A percentile compares a stretch with the other conserved stretches of the same genome.
Conservation (phyloP, 2,329 filamentous ascomycete genomes). For the Beauveria varroae region DNA sequence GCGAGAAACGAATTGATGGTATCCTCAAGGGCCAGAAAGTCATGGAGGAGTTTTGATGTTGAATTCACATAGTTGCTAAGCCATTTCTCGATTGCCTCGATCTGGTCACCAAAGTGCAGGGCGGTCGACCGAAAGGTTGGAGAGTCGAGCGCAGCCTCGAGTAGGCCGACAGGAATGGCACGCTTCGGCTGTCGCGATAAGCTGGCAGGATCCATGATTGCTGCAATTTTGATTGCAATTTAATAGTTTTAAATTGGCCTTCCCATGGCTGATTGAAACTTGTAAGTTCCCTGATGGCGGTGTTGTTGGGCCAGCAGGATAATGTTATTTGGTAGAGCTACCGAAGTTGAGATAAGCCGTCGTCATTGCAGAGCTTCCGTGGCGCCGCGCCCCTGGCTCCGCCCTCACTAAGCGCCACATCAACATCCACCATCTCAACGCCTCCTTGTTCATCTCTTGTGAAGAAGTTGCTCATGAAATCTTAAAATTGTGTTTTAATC, state of each 20-base stretch:
- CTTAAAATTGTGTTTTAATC: no score
- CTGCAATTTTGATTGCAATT: conserved; percentile 15
- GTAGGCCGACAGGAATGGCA: conserved; percentile 69
- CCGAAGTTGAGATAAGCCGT: not conserved
- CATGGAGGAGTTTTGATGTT: conserved; percentile 48
- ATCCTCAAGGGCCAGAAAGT: conserved; percentile 68
- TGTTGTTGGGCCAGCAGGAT: not conserved
- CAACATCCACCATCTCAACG: not conserved
- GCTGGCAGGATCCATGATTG: conserved; percentile 16
- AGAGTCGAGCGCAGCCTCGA: conserved; percentile 93
- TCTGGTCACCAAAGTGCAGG: conserved; percentile 82
- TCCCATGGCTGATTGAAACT: not conserved
- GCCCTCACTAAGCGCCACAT: not conserved
- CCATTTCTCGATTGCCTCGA: conserved; percentile 89
- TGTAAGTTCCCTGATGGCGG: not conserved
- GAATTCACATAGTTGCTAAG: conserved; percentile 56
- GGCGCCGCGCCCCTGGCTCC: not conserved
- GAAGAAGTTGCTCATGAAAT: no score
- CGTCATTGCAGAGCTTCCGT: not conserved
- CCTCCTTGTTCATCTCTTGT: not conserved
- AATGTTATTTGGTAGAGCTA: conserved; percentile 3
- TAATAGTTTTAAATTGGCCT: not conserved
- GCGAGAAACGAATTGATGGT: conserved; percentile 70
- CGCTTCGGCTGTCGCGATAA: conserved; percentile 22
- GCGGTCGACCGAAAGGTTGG: conserved; percentile 88